phyloP scores from a whole-genome alignment of 768 basidiomycete species.

The Psilocybe sp. region DNA sequence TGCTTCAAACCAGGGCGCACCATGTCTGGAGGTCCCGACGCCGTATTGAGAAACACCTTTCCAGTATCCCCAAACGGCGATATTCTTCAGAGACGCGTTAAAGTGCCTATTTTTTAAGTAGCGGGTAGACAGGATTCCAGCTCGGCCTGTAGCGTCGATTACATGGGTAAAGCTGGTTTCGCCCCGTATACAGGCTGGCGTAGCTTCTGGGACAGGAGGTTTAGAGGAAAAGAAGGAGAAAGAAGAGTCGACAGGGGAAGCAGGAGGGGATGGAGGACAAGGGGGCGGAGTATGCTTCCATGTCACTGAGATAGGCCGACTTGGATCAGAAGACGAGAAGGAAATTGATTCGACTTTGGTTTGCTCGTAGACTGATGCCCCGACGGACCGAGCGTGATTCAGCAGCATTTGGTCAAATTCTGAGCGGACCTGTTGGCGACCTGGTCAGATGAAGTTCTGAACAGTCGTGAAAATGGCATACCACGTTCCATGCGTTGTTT shows the following conservation, averaged over 20 bases:
- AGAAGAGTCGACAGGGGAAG: conserved; percentile 31
- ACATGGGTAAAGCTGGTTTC: conserved; percentile 63
- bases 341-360: conserved; percentile 48
- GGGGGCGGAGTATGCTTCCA: conserved; percentile 49
- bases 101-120: conserved; percentile 70
- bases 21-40: conserved; percentile 43
- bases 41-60: conserved; percentile 50
- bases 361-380: conserved; percentile 51
- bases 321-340: conserved; percentile 38
- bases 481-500: conserved; percentile 62
- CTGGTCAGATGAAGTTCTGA: background rate
- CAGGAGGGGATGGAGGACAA: conserved; percentile 36
- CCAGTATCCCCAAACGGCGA: conserved; percentile 83
- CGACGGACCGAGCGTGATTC: conserved; percentile 50
- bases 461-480: conserved; percentile 26
- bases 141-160: conserved; percentile 74
- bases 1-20: conserved; percentile 70
- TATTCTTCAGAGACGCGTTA: conserved; percentile 67
- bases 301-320: conserved; percentile 47
- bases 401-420: conserved; percentile 61
- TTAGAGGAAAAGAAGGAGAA: conserved; percentile 20
- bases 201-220: conserved; percentile 7
- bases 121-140: conserved; percentile 64
- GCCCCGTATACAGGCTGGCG: conserved; percentile 30
- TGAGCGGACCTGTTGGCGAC: conserved; percentile 42